phyloP scores from a whole-genome alignment of 129 eudicot genomes.

The sunflower (Helianthus annuus) region HanXRQr2.0-SUNRISE NC_035438.2:136434721-136435220 shows the following conservation, averaged over 20 bases:
- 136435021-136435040: neutral
- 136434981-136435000: conserved; percentile 81
- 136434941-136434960: conserved; percentile 71
- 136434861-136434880: conserved; percentile 81
- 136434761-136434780: conserved; percentile 12
- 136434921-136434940: conserved; percentile 70
- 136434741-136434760: neutral
- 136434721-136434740: neutral
- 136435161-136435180: conserved; percentile 70
- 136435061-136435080: neutral
- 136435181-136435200: conserved; percentile 88
- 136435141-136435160: conserved; percentile 52
- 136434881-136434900: conserved; percentile 90
- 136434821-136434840: neutral
- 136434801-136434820: neutral
- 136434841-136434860: conserved; percentile 71
- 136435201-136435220: conserved; percentile 80
- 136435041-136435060: no score
- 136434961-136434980: conserved; percentile 75
- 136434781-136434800: conserved; percentile 2
- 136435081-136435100: conserved; percentile 75
- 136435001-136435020: conserved; percentile 5
- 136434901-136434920: conserved; percentile 86
- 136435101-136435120: conserved; percentile 70
- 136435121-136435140: conserved; percentile 64